phyloP scores from a whole-genome alignment of 2,329 filamentous ascomycete genomes.

The Acarospora socialis region DNA sequence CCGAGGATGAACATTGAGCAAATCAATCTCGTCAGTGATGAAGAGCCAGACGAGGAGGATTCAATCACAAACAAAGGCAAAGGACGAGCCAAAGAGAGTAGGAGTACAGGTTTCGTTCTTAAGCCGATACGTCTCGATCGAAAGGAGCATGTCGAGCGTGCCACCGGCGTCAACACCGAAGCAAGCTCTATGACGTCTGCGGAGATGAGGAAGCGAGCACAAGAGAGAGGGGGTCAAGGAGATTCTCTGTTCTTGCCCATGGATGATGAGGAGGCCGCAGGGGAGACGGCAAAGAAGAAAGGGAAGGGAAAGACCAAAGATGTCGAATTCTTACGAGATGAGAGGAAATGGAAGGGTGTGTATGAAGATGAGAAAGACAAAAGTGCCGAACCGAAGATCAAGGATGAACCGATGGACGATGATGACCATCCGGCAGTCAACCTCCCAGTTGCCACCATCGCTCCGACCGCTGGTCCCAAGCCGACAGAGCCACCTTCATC shows the following conservation, averaged over 20 bases:
- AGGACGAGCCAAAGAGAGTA: slow-evolving; percentile 14
- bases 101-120: slow-evolving; percentile 19
- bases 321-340: slow-evolving; percentile 17
- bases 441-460: slow-evolving; percentile 19
- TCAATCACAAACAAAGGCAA: slow-evolving; percentile 16
- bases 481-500: not conserved
- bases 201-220: slow-evolving; percentile 24
- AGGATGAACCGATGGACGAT: slow-evolving; percentile 39
- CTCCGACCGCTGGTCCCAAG: slow-evolving; percentile 2
- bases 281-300: slow-evolving; percentile 18
- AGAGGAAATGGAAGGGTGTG: slow-evolving; percentile 24
- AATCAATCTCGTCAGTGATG: slow-evolving; percentile 38
- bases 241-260: slow-evolving; percentile 21
- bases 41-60: slow-evolving; percentile 28
- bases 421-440: slow-evolving; percentile 26
- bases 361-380: slow-evolving; percentile 29
- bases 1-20: slow-evolving; percentile 41
- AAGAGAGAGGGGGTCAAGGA: slow-evolving; percentile 18
- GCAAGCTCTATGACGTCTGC: slow-evolving; percentile 32
- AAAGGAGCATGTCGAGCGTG: slow-evolving; percentile 40
- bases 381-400: slow-evolving; percentile 29
- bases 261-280: slow-evolving; percentile 17
- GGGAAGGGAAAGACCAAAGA: slow-evolving; percentile 25
- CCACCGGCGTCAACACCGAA: slow-evolving; percentile 39
- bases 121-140: slow-evolving; percentile 42